These are phyloP conservation scores for Ceratocystiopsis minuta DNA, from an alignment of 2,329 filamentous ascomycete genomes.

Conservation along the genomic window DNA sequence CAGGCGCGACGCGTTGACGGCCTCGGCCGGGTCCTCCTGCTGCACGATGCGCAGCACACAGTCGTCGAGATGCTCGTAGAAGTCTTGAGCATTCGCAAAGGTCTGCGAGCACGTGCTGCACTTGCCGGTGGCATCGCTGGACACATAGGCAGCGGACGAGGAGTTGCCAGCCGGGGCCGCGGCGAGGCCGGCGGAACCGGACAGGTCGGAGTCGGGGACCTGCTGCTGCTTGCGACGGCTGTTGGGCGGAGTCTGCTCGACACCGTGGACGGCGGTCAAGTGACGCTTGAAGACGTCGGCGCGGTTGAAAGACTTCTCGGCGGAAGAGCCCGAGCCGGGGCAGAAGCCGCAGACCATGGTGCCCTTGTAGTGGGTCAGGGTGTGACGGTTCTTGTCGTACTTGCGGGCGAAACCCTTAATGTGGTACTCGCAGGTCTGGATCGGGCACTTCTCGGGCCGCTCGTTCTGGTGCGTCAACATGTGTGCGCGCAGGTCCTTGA, in stretches of 20 bases:
- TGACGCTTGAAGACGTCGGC: constrained; percentile 94
- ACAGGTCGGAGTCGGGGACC: too few species aligned
- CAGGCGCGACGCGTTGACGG: constrained; percentile 48
- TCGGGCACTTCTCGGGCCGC: constrained; percentile 85
- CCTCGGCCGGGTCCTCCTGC: constrained; percentile 51
- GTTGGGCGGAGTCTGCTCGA: constrained; percentile 85
- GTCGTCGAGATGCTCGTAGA: constrained; percentile 89
- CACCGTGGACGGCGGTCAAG: constrained; percentile 73
- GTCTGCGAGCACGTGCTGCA: constrained; percentile 87
- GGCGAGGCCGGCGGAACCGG: too few species aligned
- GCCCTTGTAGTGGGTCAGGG: constrained; percentile 87
- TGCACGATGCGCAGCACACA: constrained; percentile 55
- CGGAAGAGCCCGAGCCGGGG: constrained; percentile 68
- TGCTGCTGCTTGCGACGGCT: constrained; percentile 51
- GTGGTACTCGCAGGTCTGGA: constrained; percentile 81
- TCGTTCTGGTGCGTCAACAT: constrained; percentile 88
- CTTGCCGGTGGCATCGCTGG: constrained; percentile 71
- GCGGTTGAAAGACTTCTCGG: constrained; percentile 89
- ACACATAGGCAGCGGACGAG: constrained; percentile 47
- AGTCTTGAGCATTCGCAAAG: constrained; percentile 87
- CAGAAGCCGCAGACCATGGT: constrained; percentile 96
- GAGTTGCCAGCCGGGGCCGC: constrained; percentile 15
- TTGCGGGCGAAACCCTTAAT: constrained; percentile 84
- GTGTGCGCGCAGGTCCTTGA: constrained; percentile 85
- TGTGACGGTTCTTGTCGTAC: constrained; percentile 93